These are phyloP conservation scores for Calocera cornea DNA, from an alignment of 768 basidiomycete species.

Conservation along the genomic window DNA sequence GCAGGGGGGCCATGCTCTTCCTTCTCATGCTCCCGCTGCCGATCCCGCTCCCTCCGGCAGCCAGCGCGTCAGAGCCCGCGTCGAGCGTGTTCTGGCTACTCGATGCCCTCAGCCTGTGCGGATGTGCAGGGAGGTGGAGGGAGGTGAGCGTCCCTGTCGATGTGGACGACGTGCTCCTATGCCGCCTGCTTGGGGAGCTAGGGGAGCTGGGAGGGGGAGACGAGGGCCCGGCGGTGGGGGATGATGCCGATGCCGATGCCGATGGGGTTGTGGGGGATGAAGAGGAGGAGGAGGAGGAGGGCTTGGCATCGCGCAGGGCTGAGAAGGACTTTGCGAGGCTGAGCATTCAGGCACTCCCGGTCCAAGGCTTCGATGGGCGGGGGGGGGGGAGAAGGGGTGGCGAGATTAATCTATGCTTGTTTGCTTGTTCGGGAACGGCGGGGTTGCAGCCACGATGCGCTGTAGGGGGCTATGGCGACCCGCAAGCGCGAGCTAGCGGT, in stretches of 20 bases:
- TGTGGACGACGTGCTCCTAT: neutral
- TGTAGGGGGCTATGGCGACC: too few species aligned
- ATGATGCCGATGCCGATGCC: too few species aligned
- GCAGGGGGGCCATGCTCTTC: constrained; percentile 12
- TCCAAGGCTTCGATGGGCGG: too few species aligned
- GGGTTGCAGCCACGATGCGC: neutral
- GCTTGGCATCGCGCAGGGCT: neutral
- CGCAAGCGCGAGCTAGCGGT: too few species aligned
- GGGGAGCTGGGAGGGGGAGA: too few species aligned
- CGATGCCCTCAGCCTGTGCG: neutral
- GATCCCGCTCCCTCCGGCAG: neutral
- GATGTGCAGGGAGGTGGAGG: too few species aligned
- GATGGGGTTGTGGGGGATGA: neutral
- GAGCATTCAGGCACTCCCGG: constrained; percentile 4
- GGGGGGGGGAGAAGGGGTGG: too few species aligned
- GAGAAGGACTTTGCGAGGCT: neutral
- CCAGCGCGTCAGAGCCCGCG: neutral
- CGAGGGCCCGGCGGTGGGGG: too few species aligned
- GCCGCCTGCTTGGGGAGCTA: neutral
- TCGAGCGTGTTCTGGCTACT: neutral
- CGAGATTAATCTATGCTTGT: neutral
- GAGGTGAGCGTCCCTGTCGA: neutral
- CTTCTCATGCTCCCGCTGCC: constrained; percentile 14
- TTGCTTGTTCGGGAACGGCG: neutral
- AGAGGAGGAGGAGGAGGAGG: neutral